A percentile compares a stretch with the other conserved stretches of the same genome.
phyloP scores from a whole-genome alignment of 306 rosid species.

The Vigna nakashimae region DNA sequence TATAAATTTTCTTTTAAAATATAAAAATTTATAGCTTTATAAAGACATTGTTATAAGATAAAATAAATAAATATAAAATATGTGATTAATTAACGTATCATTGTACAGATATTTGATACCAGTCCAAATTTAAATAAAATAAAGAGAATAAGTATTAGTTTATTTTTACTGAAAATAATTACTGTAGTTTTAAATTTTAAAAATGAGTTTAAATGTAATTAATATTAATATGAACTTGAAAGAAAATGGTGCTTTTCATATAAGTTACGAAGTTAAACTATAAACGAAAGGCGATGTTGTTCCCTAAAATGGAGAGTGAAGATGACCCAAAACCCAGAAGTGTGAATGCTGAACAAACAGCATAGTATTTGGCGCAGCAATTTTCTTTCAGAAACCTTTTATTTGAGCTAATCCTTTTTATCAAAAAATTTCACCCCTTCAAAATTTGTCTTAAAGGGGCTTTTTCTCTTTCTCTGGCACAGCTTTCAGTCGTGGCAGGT shows the following conservation, averaged over 20 bases:
- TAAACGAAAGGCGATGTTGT: not conserved
- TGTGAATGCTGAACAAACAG: not conserved
- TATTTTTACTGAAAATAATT: too few relatives aligned
- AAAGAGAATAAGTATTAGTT: too few relatives aligned
- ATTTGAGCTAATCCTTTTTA: not conserved
- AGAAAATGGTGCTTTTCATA: not conserved
- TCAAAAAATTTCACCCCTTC: not conserved
- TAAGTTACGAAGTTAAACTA: too few relatives aligned
- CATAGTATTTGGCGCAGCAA: not conserved
- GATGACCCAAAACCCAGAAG: not conserved
- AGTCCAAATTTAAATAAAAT: too few relatives aligned
- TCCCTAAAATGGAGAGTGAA: not conserved
- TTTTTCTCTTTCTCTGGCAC: not conserved
- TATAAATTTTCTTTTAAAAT: too few relatives aligned
- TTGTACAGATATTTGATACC: too few relatives aligned
- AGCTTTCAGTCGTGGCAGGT: not conserved
- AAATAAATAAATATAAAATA: too few relatives aligned
- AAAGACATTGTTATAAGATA: too few relatives aligned
- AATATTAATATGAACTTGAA: not conserved
- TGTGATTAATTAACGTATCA: too few relatives aligned
- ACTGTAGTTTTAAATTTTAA: too few relatives aligned
- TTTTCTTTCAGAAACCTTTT: not conserved
- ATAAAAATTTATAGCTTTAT: too few relatives aligned
- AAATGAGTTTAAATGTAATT: too few relatives aligned
- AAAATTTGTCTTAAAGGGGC: slow-evolving; percentile 16